A percentile compares a stretch with the other conserved stretches of the same genome.
phyloP scores from a whole-genome alignment of 768 basidiomycete species.

The Russula compacta region DNA sequence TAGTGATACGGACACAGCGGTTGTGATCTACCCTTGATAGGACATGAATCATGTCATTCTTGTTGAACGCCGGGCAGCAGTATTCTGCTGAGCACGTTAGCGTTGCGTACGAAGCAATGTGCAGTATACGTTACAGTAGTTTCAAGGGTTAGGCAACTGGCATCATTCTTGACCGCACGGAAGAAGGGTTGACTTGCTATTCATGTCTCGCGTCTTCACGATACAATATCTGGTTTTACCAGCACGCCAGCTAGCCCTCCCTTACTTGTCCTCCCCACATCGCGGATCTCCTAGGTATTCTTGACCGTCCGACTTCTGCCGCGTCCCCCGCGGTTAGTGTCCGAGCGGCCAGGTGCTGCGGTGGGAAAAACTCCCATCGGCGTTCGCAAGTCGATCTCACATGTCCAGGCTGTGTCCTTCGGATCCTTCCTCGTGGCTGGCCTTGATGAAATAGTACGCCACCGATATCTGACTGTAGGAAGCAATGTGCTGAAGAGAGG shows the following conservation, averaged over 20 bases:
- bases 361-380: not conserved
- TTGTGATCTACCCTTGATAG: too few relatives aligned
- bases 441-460: not conserved
- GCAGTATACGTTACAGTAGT: too few relatives aligned
- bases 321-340: not conserved
- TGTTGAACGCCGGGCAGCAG: too few relatives aligned
- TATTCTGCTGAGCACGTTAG: too few relatives aligned
- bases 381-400: not conserved
- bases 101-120: too few relatives aligned
- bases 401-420: not conserved
- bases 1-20: too few relatives aligned
- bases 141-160: too few relatives aligned
- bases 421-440: not conserved
- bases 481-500: not conserved
- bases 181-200: not conserved
- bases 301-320: not conserved
- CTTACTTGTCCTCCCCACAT: not conserved
- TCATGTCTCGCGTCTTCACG: too few relatives aligned
- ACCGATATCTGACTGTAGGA: not conserved
- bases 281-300: not conserved
- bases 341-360: not conserved
- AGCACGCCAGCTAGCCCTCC: too few relatives aligned
- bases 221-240: too few relatives aligned
- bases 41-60: too few relatives aligned
- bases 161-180: not conserved